Evolutionary conservation across 2,329 filamentous ascomycete species (phyloP), one percentile per base, ranked within the genome.

Genomic region (Epichloe brachyelytri): DNA sequence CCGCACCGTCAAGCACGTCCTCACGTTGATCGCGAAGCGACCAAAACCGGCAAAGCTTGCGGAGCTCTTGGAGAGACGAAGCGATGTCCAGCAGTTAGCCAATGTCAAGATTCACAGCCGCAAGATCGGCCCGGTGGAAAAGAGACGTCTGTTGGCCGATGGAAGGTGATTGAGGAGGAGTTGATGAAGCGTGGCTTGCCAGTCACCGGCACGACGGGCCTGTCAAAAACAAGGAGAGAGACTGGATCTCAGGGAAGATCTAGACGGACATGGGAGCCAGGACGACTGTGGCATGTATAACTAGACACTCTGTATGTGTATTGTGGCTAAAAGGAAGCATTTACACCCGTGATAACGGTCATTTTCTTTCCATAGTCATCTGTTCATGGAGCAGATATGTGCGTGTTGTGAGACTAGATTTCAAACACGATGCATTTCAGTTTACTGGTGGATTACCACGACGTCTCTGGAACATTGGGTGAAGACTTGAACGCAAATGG

Each of bases 121-220:
- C 57, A 82, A 83, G 59, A 71, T 87, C 53, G 89, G 82, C 7
- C 77, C 80, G 10, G 80, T 86, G 36, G 79, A 91, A 64, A 80
- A 64, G 86, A 91, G 67, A 80, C 77, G 59, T 74, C 78, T 46
- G 64, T 86, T 41, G 88, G 88, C 30, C 75, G 86, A 60, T 86
- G 84, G 79, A 93, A 93, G 78, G 66, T 89, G 47, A 87, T 91
- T 60, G 77, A 86, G 65, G 71, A 82, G 60, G 84, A 88, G 67
- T 71, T 91, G 55, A 68, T 68, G 60, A 74, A 77, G 63, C 73
- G 82, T 51, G 77, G 76, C 15, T 64, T 90, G 57, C 79, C 83
- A 7, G 68, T 80, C 15, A 71, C 69, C 3, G 79, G 78, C 3
- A 68, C 70, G 46, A 65, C 63, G 8, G 63, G 65, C 7, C 56